Conservation (phyloP, 192 early-diverging fungal species). For the Coemansia sp. region DNA sequence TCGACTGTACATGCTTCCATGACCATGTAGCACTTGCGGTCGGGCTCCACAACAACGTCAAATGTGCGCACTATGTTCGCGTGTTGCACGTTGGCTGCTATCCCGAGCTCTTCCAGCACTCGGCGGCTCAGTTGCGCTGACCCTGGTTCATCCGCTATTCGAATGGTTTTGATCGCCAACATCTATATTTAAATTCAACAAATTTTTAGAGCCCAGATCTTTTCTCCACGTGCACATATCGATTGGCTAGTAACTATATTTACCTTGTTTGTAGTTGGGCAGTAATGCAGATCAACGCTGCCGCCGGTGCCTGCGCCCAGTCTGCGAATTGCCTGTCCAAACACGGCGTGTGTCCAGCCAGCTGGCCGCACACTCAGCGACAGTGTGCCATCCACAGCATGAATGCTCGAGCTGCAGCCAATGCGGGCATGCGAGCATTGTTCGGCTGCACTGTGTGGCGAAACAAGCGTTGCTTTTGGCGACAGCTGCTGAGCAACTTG, state of each 20-base stretch:
- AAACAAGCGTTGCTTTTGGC: constrained; percentile 19
- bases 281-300: constrained; percentile 37
- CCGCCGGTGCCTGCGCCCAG: constrained; percentile 55
- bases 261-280: constrained; percentile 18
- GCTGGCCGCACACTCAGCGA: constrained; percentile 33
- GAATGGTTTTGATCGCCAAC: constrained; percentile 47
- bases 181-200: constrained; percentile 16
- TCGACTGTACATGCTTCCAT: constrained; percentile 89
- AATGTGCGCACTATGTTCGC: constrained; percentile 68
- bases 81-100: constrained; percentile 58
- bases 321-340: constrained; percentile 29
- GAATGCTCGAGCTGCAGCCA: background rate
- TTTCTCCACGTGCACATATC: background rate
- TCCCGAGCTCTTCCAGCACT: constrained; percentile 42
- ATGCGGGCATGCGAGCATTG: background rate
- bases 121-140: constrained; percentile 18
- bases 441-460: constrained; percentile 1
- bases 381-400: constrained; percentile 44
- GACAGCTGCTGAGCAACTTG: constrained; percentile 3
- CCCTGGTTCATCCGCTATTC: background rate
- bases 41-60: constrained; percentile 65
- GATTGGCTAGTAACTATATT: background rate
- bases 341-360: constrained; percentile 33
- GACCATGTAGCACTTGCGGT: constrained; percentile 60
- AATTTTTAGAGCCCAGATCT: background rate